Percentiles rank a stretch among this genome's conserved stretches.
phyloP scores from a whole-genome alignment of 2,329 filamentous ascomycete species.

The Penicillium expansum region DNA sequence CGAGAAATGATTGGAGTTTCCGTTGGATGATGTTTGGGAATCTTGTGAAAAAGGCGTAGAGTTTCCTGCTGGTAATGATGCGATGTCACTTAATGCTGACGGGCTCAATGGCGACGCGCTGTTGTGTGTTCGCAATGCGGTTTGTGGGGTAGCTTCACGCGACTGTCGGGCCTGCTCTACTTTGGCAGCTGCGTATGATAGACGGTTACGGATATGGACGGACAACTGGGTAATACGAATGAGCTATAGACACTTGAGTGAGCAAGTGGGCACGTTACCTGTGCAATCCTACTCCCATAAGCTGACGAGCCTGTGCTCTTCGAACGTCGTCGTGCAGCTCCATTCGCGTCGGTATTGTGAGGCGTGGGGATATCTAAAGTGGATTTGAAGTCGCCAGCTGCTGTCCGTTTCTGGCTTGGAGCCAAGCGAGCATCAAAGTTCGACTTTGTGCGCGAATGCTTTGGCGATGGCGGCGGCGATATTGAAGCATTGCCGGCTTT shows the following conservation, averaged over 20 bases:
- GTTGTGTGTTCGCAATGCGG: slow-evolving; percentile 13
- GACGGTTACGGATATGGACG: slow-evolving; percentile 73
- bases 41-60: slow-evolving; percentile 12
- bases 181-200: slow-evolving; percentile 93
- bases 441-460: slow-evolving; percentile 1
- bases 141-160: slow-evolving; percentile 48
- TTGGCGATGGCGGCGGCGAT: slow-evolving; percentile 12
- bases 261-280: slow-evolving; percentile 54
- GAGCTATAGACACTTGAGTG: slow-evolving; percentile 12
- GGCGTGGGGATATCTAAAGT: slow-evolving; percentile 17
- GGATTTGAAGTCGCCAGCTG: slow-evolving; percentile 69
- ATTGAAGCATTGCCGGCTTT: slow-evolving; percentile 15
- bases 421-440: slow-evolving; percentile 11
- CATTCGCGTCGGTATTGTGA: slow-evolving; percentile 34
- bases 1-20: slow-evolving; percentile 11
- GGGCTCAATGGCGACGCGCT: slow-evolving; percentile 10
- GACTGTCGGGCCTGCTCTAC: slow-evolving; percentile 87
- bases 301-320: slow-evolving; percentile 70
- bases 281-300: slow-evolving; percentile 68
- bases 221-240: slow-evolving; percentile 57
- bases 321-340: slow-evolving; percentile 54
- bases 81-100: slow-evolving; percentile 71
- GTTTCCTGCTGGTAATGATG: slow-evolving; percentile 24
- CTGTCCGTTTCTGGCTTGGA: slow-evolving; percentile 67
- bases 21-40: slow-evolving; percentile 10